Evolutionary conservation across 805 yeast species (phyloP).

Genomic region (Pichia occidentalis): DNA sequence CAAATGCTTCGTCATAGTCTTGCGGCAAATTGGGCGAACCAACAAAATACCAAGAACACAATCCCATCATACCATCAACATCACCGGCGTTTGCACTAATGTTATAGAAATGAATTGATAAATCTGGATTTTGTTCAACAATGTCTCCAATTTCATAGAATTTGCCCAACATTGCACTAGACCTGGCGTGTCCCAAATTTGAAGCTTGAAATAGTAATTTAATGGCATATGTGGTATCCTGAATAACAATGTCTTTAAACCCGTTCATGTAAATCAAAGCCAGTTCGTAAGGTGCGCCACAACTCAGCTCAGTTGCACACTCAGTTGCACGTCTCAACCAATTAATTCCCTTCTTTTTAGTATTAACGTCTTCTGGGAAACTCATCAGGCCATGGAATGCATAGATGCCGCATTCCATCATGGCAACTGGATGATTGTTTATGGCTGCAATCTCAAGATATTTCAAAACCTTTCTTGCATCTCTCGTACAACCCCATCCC

Average conservation of each 20-base stretch:
- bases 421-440: conserved; percentile 93
- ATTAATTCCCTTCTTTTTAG: conserved; percentile 81
- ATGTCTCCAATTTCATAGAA: conserved; percentile 78
- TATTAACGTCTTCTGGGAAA: conserved; percentile 53
- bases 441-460: conserved; percentile 82
- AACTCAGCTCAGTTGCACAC: conserved; percentile 73
- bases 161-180: conserved; percentile 74
- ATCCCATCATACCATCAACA: conserved; percentile 80
- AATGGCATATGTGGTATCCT: conserved; percentile 76
- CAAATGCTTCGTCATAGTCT: conserved; percentile 82
- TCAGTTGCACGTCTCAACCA: conserved; percentile 89
- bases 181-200: conserved; percentile 73
- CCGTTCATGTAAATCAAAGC: conserved; percentile 82
- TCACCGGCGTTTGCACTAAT: conserved; percentile 88
- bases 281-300: conserved; percentile 92
- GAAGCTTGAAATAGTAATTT: conserved; percentile 86
- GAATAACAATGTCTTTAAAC: conserved; percentile 77
- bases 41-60: conserved; percentile 95
- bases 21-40: conserved; percentile 83
- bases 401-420: conserved; percentile 86
- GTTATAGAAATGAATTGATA: conserved; percentile 88
- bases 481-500: conserved; percentile 88
- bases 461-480: conserved; percentile 78
- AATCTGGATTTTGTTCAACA: conserved; percentile 70
- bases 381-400: conserved; percentile 86